Evolutionary conservation across 225 moss, liverwort and hornwort species (phyloP), one percentile per base, ranked within the genome.

Genomic region (Sphagnum contortum): DNA sequence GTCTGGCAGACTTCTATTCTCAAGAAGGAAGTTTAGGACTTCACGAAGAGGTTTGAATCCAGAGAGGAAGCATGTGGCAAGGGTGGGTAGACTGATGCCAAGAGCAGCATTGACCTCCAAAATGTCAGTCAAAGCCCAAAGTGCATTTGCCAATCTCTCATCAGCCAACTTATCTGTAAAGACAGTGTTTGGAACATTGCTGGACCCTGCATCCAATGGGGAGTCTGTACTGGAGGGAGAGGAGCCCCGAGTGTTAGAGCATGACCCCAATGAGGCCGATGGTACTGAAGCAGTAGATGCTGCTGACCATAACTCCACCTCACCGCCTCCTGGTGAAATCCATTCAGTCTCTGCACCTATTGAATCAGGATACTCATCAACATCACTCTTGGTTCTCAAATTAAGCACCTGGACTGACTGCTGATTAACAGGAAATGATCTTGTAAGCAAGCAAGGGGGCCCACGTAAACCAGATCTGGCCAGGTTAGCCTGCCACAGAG

Each of bases 311-410:
- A 57, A 47, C 48, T 59, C 59, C 48, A 48, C 49, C 48, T 59
- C 57, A 12, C 57, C 57, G 4, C 59, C 67, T 14, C 48, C 67
- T 48, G 67, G 67, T 44, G 58, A 57, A 3, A 45, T 58, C 67
- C 67, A 68, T 57, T 68, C 67, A 9, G 67, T 68, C 57, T 68
- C 67, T n/a, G 67, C 67, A 50, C 67, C 67, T 44, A 68, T 58
- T 47, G 58, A 68, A 48, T 68, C 67, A 14, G 67, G 6, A 48
- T 68, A 68, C 10, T 68, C 59, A 49, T 68, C 67, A 58, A 6
- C 58, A 59, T 68, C 67, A 59, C 57, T 48, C 57, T 47, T 68
- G 5, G 57, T 48, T 49, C 67, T 59, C 59, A 68, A 48, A 57
- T 68, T 68, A 48, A 50, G 5, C 4, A 68, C 49, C 57, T 58